A percentile compares a stretch with the other conserved stretches of the same genome.
phyloP scores from a whole-genome alignment of 116 monocot species.

The Trichopus zeylanicus region DNA sequence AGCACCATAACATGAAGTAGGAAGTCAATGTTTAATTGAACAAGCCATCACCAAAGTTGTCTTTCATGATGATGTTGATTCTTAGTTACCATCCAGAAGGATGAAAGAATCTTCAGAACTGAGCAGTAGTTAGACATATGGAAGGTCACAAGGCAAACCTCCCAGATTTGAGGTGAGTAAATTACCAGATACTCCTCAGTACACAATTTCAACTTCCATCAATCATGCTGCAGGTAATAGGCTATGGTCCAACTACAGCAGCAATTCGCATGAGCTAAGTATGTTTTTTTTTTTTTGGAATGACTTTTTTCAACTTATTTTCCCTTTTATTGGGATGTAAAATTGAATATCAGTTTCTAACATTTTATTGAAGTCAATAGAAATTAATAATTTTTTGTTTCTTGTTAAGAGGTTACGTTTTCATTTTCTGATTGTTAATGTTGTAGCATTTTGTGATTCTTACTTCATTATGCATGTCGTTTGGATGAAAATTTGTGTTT shows the following conservation, averaged over 20 bases:
- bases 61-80: conserved; percentile 14
- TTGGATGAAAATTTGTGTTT: too few species aligned
- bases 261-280: too few species aligned
- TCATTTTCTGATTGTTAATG: too few species aligned
- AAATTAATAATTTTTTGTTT: too few species aligned
- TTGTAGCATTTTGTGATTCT: too few species aligned
- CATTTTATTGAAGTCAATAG: too few species aligned
- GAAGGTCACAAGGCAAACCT: conserved; percentile 21
- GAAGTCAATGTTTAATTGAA: conserved; percentile 15
- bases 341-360: too few species aligned
- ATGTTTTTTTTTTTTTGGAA: too few species aligned
- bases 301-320: too few species aligned
- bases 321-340: too few species aligned
- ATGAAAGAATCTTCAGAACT: conserved; percentile 18
- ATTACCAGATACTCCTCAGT: conserved; percentile 24
- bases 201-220: conserved; percentile 22
- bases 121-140: conserved; percentile 5
- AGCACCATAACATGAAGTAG: conserved; percentile 27
- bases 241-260: conserved; percentile 63
- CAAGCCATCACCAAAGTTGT: conserved; percentile 10
- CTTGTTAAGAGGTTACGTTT: too few species aligned
- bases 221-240: conserved; percentile 37
- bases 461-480: too few species aligned
- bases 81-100: conserved; percentile 13
- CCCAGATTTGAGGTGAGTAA: conserved; percentile 21